Percentiles rank a stretch among this genome's conserved stretches.
phyloP scores from a whole-genome alignment of 75 land plant species.

The Pinus taeda region DNA sequence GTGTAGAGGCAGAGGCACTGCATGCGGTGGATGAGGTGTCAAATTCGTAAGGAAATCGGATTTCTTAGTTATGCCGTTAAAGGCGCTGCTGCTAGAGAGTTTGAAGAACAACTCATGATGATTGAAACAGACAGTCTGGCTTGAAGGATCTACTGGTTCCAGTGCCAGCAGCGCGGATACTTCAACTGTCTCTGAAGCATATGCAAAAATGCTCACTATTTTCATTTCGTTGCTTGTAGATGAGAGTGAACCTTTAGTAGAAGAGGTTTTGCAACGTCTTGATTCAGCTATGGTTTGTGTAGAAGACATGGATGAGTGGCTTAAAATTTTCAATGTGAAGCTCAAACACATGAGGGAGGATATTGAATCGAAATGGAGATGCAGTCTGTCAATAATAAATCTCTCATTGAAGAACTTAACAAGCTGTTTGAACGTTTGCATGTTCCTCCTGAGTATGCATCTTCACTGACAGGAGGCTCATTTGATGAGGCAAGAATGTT shows the following conservation, averaged over 20 bases:
- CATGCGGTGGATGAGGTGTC: background rate
- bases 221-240: too few relatives aligned
- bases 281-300: constrained; percentile 74
- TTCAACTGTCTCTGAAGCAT: too few relatives aligned
- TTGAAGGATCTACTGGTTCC: too few relatives aligned
- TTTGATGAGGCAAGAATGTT: constrained; percentile 94
- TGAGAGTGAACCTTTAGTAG: too few relatives aligned
- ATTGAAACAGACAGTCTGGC: too few relatives aligned
- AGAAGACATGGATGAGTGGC: constrained; percentile 99
- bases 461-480: constrained; percentile 70
- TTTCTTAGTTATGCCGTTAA: background rate
- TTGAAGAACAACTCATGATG: too few relatives aligned
- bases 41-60: background rate
- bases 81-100: too few relatives aligned
- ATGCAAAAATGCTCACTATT: too few relatives aligned
- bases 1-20: background rate
- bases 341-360: constrained; percentile 99
- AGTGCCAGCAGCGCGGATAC: too few relatives aligned
- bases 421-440: constrained; percentile 70
- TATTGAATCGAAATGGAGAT: constrained; percentile 94
- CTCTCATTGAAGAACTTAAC: constrained; percentile 88
- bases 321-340: constrained; percentile 92
- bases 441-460: constrained; percentile 91
- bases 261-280: constrained; percentile 86
- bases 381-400: constrained; percentile 83